These are phyloP conservation scores for Hypoxylon rickii DNA, from an alignment of 495 filamentous ascomycete genomes.

Conservation along the genomic window DNA sequence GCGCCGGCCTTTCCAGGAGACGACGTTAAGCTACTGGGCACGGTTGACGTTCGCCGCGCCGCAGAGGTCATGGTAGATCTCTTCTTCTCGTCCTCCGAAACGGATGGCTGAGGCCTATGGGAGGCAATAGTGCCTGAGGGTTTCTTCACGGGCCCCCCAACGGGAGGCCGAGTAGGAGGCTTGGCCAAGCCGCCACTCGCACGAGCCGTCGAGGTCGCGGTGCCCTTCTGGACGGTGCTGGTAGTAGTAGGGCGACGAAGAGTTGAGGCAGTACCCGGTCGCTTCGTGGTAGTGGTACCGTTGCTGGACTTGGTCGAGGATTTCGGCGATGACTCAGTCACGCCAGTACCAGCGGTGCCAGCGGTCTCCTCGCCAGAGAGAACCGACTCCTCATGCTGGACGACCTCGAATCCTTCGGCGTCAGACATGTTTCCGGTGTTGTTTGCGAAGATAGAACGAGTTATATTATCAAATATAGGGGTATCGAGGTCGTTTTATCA, in stretches of 20 bases:
- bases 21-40: slow-evolving; percentile 34
- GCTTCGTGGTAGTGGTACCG: slow-evolving; percentile 37
- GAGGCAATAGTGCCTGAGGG: slow-evolving; percentile 41
- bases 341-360: slow-evolving; percentile 30
- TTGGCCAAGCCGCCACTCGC: slow-evolving; percentile 43
- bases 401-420: slow-evolving; percentile 47
- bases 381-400: slow-evolving; percentile 45
- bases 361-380: slow-evolving; percentile 39
- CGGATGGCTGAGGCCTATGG: slow-evolving; percentile 50
- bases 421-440: slow-evolving; percentile 48
- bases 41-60: slow-evolving; percentile 47
- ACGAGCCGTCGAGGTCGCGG: slow-evolving; percentile 45
- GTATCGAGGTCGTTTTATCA: slow-evolving; percentile 17
- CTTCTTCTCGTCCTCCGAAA: slow-evolving; percentile 56
- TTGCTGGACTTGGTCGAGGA: slow-evolving; percentile 38
- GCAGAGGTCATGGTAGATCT: slow-evolving; percentile 42
- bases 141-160: slow-evolving; percentile 41
- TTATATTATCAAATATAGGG: slow-evolving; percentile 11
- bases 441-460: not conserved
- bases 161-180: slow-evolving; percentile 44
- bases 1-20: slow-evolving; percentile 47
- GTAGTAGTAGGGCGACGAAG: slow-evolving; percentile 39
- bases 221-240: slow-evolving; percentile 43
- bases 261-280: slow-evolving; percentile 31
- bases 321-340: slow-evolving; percentile 37